These are phyloP conservation scores for Metschnikowia kofuensis DNA, from an alignment of 805 yeast species.

Conservation along the genomic window DNA sequence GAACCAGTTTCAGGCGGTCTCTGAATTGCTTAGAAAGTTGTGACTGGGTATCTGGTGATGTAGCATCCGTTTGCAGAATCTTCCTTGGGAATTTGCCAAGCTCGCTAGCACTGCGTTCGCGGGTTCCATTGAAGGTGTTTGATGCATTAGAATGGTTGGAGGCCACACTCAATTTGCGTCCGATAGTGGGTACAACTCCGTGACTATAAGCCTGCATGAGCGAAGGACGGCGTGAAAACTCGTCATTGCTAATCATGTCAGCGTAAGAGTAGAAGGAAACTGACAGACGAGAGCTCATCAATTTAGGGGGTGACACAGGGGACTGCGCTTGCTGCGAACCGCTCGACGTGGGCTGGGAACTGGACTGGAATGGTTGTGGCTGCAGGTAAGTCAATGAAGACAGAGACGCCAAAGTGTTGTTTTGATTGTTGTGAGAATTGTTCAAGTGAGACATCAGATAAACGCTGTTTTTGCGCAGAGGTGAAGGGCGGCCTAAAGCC, in stretches of 20 bases:
- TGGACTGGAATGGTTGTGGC: conserved; percentile 3
- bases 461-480: conserved; percentile 36
- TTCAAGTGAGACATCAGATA: conserved; percentile 16
- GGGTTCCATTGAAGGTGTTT: not conserved
- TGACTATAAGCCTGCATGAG: conserved; percentile 39
- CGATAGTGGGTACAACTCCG: conserved; percentile 29
- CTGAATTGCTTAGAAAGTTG: conserved; percentile 26
- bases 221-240: conserved; percentile 60
- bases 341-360: conserved; percentile 3
- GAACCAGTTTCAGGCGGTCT: conserved; percentile 4
- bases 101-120: conserved; percentile 5
- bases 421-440: conserved; percentile 4
- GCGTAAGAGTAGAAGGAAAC: conserved; percentile 72
- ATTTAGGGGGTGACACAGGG: conserved; percentile 41
- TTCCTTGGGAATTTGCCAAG: conserved; percentile 13
- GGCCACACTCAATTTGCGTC: conserved; percentile 21
- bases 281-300: conserved; percentile 33
- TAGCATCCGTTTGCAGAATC: conserved; percentile 3
- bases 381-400: conserved; percentile 11
- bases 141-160: conserved; percentile 13
- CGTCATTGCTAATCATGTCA: conserved; percentile 71
- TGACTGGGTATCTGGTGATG: conserved; percentile 12
- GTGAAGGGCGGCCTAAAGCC: conserved; percentile 46
- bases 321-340: conserved; percentile 18
- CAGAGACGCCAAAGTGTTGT: conserved; percentile 4